Evolutionary conservation across 2,329 filamentous ascomycete species (phyloP).

Genomic region (Exophiala phaeomuriformis): DNA sequence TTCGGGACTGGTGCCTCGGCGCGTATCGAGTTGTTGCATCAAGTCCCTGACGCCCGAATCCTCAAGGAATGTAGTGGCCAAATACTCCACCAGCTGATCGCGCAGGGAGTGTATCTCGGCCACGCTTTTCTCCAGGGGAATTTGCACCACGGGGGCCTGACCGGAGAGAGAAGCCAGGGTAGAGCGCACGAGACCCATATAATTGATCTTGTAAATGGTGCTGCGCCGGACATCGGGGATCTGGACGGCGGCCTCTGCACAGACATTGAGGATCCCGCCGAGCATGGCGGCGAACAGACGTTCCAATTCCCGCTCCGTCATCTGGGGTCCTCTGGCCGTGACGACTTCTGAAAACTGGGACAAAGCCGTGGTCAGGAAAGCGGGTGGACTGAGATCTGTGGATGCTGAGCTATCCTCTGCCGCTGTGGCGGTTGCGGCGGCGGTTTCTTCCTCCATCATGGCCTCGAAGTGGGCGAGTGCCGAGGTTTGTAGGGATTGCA

Average conservation of each 20-base stretch:
- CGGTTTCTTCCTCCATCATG: constrained; percentile 18
- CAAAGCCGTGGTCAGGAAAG: constrained; percentile 19
- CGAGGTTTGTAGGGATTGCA: constrained; percentile 35
- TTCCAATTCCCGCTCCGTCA: constrained; percentile 59
- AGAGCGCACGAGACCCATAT: constrained; percentile 47
- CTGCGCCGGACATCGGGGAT: constrained; percentile 33
- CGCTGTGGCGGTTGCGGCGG: not conserved
- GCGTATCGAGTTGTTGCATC: constrained; percentile 17
- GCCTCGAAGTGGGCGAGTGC: constrained; percentile 40
- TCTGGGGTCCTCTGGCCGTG: constrained; percentile 21
- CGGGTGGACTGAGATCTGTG: constrained; percentile 19
- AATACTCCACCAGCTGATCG: constrained; percentile 13
- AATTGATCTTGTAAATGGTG: constrained; percentile 46
- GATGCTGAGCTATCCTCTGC: constrained; percentile 1
- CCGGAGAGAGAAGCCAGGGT: constrained; percentile 49
- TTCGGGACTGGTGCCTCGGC: constrained; percentile 1
- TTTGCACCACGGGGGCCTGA: constrained; percentile 32
- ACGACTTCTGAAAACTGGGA: constrained; percentile 47
- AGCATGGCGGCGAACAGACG: constrained; percentile 74
- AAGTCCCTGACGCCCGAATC: constrained; percentile 21
- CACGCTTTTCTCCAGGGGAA: constrained; percentile 16
- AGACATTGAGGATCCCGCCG: constrained; percentile 76
- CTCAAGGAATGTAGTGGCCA: constrained; percentile 18
- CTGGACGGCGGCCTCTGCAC: constrained; percentile 54
- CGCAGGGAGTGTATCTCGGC: constrained; percentile 18